Evolutionary conservation across 176 grass and related monocot genomes (phyloP), one percentile per base, ranked within the genome.

Genomic region (Lolium multiflorum): DNA sequence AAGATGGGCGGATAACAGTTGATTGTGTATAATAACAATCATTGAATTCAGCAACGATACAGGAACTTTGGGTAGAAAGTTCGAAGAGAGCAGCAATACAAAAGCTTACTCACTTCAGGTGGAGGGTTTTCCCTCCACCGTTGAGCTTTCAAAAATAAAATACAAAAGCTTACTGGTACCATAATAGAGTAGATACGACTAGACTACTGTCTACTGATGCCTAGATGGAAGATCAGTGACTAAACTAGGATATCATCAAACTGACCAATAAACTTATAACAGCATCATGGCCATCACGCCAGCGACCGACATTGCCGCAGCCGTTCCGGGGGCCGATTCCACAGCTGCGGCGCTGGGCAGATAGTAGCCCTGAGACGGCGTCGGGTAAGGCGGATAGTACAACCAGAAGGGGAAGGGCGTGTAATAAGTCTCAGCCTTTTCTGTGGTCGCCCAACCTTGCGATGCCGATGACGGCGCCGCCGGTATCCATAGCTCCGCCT

Each of bases 131-230:
- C n/a, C n/a, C n/a, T n/a, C n/a, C n/a, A n/a, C n/a, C n/a, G n/a
- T n/a, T n/a, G n/a, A n/a, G n/a, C n/a, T n/a, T n/a, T n/a, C n/a
- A n/a, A n/a, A n/a, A n/a, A n/a, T n/a, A n/a, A n/a, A n/a, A n/a
- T n/a, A n/a, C n/a, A n/a, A n/a, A n/a, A n/a, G n/a, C n/a, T 31
- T 1, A 31, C 28, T 31, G 28, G 28, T 31, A 31, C 2, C 28
- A 2, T 28, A 1, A 28, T 28, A 1, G 2, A 2, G 28, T 1
- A 2, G 28, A 2, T 1, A 28, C 28, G 2, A 1, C 28, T 1
- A 2, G 2, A 2, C 28, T n/a, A n/a, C n/a, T n/a, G n/a, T n/a
- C n/a, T n/a, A 18, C 4, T 1, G 12, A 15, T 4, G 49, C 49
- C 2, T 41, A n/a, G 21, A 74, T 49, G 71, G 21, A 2, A 51